Evolutionary conservation across 352 stramenopile species (phyloP).

Genomic region (Globisporangium nodosum): DNA sequence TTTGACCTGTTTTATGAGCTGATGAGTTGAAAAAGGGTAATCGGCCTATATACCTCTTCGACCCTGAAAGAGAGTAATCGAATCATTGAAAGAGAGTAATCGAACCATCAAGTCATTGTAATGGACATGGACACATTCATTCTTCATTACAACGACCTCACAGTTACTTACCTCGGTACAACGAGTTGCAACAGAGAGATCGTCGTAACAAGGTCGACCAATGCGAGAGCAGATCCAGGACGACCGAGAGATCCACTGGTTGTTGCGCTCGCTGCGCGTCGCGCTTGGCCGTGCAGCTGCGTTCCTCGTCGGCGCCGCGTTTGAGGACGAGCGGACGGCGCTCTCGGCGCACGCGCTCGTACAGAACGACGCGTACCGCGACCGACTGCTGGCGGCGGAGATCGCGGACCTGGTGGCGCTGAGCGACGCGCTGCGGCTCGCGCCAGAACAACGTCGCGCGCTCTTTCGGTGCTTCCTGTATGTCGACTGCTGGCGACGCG

Average conservation of each 20-base stretch:
- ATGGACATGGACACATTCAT: no score
- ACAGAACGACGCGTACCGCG: conserved; percentile 63
- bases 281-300: conserved; percentile 17
- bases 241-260: neutral
- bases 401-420: conserved; percentile 56
- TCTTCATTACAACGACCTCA: no score
- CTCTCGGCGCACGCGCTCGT: conserved; percentile 42
- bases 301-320: conserved; percentile 38
- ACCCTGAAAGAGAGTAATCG: no score
- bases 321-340: conserved; percentile 32
- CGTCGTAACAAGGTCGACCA: no score
- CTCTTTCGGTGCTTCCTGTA: conserved; percentile 63
- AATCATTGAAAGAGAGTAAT: no score
- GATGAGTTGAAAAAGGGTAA: no score
- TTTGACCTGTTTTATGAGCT: no score
- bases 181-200: no score
- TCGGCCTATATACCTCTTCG: no score
- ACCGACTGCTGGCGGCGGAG: conserved; percentile 48
- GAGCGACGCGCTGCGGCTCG: conserved; percentile 43
- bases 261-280: neutral
- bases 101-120: no score
- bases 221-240: neutral
- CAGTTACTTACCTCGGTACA: no score
- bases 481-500: conserved; percentile 51
- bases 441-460: conserved; percentile 43